Percentiles rank a stretch among this genome's conserved stretches.
phyloP scores from a whole-genome alignment of 2,329 filamentous ascomycete species.

The Gremmenia infestans region DNA sequence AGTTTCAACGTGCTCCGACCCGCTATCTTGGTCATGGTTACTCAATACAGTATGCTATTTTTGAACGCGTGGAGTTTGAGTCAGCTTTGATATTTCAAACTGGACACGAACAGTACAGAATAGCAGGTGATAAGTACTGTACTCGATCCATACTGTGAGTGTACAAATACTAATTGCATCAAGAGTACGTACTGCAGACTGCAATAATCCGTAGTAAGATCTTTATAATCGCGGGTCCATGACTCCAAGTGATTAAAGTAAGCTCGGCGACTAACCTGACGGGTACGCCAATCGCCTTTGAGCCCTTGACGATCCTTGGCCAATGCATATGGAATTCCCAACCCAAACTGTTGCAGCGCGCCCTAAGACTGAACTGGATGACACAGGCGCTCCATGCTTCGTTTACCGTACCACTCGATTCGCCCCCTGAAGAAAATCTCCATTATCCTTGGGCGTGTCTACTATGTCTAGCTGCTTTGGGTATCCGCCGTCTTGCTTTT shows the following conservation, averaged over 20 bases:
- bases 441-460: too few species aligned
- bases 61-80: neutral
- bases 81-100: neutral
- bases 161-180: too few species aligned
- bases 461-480: too few species aligned
- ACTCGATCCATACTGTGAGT: too few species aligned
- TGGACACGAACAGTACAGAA: too few species aligned
- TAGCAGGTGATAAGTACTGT: too few species aligned
- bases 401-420: too few species aligned
- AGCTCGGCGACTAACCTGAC: neutral
- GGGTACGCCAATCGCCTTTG: neutral
- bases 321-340: neutral
- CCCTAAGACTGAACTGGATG: too few species aligned
- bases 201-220: neutral
- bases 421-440: neutral
- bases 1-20: neutral
- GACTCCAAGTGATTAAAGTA: neutral
- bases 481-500: too few species aligned
- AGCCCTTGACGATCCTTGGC: neutral
- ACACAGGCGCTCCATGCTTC: too few species aligned
- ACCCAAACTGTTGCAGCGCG: too few species aligned
- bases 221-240: neutral
- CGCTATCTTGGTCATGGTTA: constrained; percentile 6
- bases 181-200: too few species aligned
- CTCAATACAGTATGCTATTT: neutral